These are phyloP conservation scores for Echium plantagineum DNA, from an alignment of 257 asterid genomes.

Conservation along the genomic window DNA sequence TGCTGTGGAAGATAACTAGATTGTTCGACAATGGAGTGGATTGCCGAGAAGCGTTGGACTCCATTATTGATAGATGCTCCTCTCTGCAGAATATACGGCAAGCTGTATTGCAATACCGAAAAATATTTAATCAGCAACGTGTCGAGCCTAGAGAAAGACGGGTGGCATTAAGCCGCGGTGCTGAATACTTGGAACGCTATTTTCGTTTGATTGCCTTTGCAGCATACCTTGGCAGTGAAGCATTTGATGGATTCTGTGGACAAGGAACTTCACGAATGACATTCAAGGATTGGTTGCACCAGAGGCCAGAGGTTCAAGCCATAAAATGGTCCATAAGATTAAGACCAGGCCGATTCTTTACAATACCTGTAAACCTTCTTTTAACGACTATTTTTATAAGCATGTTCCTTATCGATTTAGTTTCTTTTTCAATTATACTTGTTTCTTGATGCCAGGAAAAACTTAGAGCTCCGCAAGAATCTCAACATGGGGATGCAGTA, in stretches of 20 bases:
- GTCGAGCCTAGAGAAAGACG: constrained; percentile 95
- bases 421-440: constrained; percentile 24
- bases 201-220: constrained; percentile 97
- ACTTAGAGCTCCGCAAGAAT: constrained; percentile 87
- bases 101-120: constrained; percentile 91
- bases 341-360: constrained; percentile 91
- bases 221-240: constrained; percentile 94
- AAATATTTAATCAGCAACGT: constrained; percentile 79
- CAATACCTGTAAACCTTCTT: constrained; percentile 74
- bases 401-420: constrained; percentile 11
- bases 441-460: constrained; percentile 63
- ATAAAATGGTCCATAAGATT: constrained; percentile 97
- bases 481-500: constrained; percentile 99
- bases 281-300: constrained; percentile 84
- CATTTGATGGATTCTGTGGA: constrained; percentile 88
- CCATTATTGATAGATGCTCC: constrained; percentile 85
- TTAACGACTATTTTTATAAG: constrained; percentile 7
- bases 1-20: constrained; percentile 88
- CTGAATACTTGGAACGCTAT: constrained; percentile 97
- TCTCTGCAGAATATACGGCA: constrained; percentile 94
- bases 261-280: constrained; percentile 74
- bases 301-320: constrained; percentile 92
- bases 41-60: constrained; percentile 92
- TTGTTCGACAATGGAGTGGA: constrained; percentile 94
- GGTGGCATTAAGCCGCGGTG: constrained; percentile 94